A percentile compares a stretch with the other conserved stretches of the same genome.
Conservation (phyloP, 495 filamentous ascomycete species). For the Astrothelium subdiscretum region DNA sequence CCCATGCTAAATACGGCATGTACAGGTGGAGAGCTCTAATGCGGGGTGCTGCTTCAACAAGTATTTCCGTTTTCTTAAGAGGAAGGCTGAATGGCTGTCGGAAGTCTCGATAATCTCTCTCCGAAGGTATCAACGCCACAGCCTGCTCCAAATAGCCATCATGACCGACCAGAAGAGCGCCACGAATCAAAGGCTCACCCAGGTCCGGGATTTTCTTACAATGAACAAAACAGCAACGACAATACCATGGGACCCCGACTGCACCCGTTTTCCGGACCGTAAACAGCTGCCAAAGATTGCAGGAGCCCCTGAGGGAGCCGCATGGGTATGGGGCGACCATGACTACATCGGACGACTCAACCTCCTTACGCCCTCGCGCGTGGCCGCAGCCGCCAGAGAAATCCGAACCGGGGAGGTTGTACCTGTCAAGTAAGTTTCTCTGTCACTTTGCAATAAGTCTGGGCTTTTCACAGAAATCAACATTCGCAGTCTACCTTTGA, state of each 20-base stretch:
- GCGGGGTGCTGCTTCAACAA: no score
- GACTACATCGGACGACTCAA: slow-evolving; percentile 49
- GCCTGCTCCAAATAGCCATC: no score
- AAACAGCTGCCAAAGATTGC: slow-evolving; percentile 40
- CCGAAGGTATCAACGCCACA: no score
- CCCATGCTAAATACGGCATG: no score
- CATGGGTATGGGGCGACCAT: slow-evolving; percentile 55
- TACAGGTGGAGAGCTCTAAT: no score
- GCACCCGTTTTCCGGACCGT: slow-evolving; percentile 38
- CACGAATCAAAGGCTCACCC: slow-evolving; percentile 22
- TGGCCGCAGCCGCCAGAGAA: slow-evolving; percentile 39
- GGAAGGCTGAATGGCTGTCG: no score
- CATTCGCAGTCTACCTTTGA: slow-evolving; percentile 37
- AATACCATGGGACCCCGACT: slow-evolving; percentile 46
- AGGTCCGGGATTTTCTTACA: slow-evolving; percentile 34
- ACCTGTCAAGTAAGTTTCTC: slow-evolving; percentile 34
- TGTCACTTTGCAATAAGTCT: no score
- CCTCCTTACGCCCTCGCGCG: slow-evolving; percentile 44
- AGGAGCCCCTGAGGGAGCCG: slow-evolving; percentile 30
- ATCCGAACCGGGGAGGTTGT: slow-evolving; percentile 43
- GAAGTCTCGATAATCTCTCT: no score
- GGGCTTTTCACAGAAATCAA: no score
- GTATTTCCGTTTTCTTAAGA: no score
- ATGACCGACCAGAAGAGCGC: slow-evolving; percentile 10
- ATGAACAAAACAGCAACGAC: slow-evolving; percentile 31